Evolutionary conservation across 2,329 filamentous ascomycete species (phyloP).

Genomic region (Curvularia lunata): DNA sequence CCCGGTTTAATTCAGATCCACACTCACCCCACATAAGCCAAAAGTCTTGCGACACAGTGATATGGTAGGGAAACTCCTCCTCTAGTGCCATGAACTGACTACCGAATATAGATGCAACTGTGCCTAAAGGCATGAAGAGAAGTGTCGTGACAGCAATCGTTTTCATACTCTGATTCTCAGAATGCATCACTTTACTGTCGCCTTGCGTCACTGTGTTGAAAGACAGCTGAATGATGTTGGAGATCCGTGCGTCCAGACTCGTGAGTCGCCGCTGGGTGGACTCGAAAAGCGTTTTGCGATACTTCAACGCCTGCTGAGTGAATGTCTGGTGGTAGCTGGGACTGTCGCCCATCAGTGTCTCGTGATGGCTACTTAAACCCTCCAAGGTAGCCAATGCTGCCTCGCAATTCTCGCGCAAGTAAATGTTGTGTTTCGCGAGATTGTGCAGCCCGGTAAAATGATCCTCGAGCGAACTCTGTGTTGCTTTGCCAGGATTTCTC

Average conservation of each 20-base stretch:
- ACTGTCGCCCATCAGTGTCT: constrained; percentile 3
- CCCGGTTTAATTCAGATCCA: background rate
- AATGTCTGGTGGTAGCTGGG: constrained; percentile 14
- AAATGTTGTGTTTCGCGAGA: constrained; percentile 50
- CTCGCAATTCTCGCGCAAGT: constrained; percentile 46
- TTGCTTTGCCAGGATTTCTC: constrained; percentile 22
- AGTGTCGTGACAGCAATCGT: constrained; percentile 55
- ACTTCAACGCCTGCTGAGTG: constrained; percentile 33
- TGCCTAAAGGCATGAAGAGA: constrained; percentile 53
- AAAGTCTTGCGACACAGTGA: constrained; percentile 38
- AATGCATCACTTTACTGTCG: constrained; percentile 46
- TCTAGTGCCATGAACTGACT: constrained; percentile 38
- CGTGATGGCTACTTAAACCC: constrained; percentile 32
- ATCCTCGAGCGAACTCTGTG: constrained; percentile 25
- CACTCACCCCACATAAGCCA: constrained; percentile 36
- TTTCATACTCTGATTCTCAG: constrained; percentile 54
- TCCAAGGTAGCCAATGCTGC: constrained; percentile 38
- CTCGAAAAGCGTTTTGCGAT: constrained; percentile 42
- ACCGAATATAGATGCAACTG: constrained; percentile 40
- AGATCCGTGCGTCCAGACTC: constrained; percentile 47
- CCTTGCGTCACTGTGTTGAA: constrained; percentile 52
- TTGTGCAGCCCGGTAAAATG: constrained; percentile 44
- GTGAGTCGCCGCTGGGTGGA: constrained; percentile 44
- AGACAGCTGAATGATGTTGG: constrained; percentile 49
- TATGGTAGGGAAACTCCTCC: constrained; percentile 26